A percentile compares a stretch with the other conserved stretches of the same genome.
Evolutionary conservation across 176 grass and related monocot species (phyloP).

Genomic region (Bothriochloa decipiens): DNA sequence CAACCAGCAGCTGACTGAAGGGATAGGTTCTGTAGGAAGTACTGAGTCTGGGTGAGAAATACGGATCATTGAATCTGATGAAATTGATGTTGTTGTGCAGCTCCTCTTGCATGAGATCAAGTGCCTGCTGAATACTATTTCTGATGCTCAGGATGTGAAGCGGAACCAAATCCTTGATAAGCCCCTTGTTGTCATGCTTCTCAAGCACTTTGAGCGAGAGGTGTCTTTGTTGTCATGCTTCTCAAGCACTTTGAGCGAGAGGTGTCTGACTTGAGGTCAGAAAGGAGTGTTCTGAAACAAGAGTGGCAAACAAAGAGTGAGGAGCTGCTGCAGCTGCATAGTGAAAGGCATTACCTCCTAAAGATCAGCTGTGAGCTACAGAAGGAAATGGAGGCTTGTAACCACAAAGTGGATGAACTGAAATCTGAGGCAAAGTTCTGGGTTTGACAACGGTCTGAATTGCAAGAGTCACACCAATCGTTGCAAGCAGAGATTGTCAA

Average conservation of each 20-base stretch:
- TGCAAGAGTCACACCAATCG: constrained; percentile 65
- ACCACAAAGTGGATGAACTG: constrained; percentile 60
- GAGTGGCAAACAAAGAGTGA: constrained; percentile 56
- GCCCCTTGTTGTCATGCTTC: constrained; percentile 78
- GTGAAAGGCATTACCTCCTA: constrained; percentile 52
- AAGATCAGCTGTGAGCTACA: constrained; percentile 51
- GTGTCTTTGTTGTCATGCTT: constrained; percentile 72
- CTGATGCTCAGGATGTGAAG: constrained; percentile 79
- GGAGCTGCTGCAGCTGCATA: constrained; percentile 55
- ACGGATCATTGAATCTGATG: constrained; percentile 69
- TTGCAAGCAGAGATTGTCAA: constrained; percentile 69
- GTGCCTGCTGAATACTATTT: constrained; percentile 69
- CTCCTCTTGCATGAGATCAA: constrained; percentile 87
- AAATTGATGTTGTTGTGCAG: constrained; percentile 85
- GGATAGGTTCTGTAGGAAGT: constrained; percentile 69
- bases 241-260: constrained; percentile 83
- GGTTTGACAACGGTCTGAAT: constrained; percentile 64
- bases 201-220: constrained; percentile 83
- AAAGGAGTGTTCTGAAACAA: constrained; percentile 62
- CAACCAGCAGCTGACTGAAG: constrained; percentile 60
- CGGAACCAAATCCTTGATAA: constrained; percentile 85
- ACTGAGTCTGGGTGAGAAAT: constrained; percentile 76
- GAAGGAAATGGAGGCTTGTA: constrained; percentile 58
- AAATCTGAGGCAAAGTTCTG: constrained; percentile 74
- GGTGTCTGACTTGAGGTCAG: constrained; percentile 78